Evolutionary conservation across 176 grass and related monocot genomes (phyloP).

Genomic region (Oryza glumipatula): DNA sequence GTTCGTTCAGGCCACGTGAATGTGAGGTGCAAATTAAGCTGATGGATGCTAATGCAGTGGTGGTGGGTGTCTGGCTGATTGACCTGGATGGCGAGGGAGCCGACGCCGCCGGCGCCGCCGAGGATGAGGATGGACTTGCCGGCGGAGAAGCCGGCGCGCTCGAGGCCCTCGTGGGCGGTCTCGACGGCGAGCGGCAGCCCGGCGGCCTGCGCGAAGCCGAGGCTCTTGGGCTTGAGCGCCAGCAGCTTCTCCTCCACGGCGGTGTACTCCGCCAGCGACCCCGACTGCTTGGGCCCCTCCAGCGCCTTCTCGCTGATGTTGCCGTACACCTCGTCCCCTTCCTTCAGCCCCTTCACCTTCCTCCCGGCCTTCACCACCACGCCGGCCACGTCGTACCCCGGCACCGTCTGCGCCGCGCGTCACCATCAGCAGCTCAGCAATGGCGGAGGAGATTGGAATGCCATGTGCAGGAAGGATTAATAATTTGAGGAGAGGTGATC

Average conservation of each 20-base stretch:
- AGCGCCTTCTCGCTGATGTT: slow-evolving; percentile 89
- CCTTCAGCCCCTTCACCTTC: slow-evolving; percentile 63
- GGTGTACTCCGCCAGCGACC: slow-evolving; percentile 85
- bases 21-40: no score
- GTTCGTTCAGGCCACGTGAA: no score
- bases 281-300: slow-evolving; percentile 78
- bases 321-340: slow-evolving; percentile 95
- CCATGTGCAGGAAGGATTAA: no score
- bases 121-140: slow-evolving; percentile 86
- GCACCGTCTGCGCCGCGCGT: slow-evolving; percentile 79
- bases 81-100: slow-evolving; percentile 87
- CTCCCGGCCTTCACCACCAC: slow-evolving; percentile 78
- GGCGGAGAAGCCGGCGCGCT: slow-evolving; percentile 57
- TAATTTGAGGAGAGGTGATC: not conserved
- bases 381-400: slow-evolving; percentile 86
- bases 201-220: slow-evolving; percentile 79
- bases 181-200: slow-evolving; percentile 65
- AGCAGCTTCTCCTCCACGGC: slow-evolving; percentile 90
- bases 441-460: not conserved
- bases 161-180: slow-evolving; percentile 74
- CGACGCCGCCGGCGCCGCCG: slow-evolving; percentile 84
- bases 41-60: not conserved
- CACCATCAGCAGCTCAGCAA: not conserved
- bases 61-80: not conserved
- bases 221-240: slow-evolving; percentile 65